Base-by-base conservation (phyloP, 2,329 filamentous ascomycete species). In the Diaporthe ampelina region DNA sequence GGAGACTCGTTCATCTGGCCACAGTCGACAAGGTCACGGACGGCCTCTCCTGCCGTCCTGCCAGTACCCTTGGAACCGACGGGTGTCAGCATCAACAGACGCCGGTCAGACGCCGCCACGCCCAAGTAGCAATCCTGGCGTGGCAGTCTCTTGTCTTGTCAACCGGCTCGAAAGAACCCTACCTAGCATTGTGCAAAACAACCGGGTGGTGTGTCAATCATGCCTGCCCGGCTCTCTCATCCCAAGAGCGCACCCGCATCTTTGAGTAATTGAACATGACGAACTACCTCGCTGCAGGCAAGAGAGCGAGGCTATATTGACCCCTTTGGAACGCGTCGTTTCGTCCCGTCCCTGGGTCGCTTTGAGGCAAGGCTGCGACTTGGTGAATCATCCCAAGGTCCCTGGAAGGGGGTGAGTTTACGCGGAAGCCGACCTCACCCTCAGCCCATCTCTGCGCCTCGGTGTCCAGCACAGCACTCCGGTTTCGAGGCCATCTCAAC, bases 401-500 rank as follows among this genome's bases (percentile, higher is more conserved):
- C 32, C 32, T 21, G 37, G 32, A 54, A 26, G 50, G 45, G 48
- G 45, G 63, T 13, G 29, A 68, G 13, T 40, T 19, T 40, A 54
- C 63, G 63, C 63, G 63, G 63, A 54, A 68, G 63, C 63, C 48
- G 63, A 17, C 63, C 63, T 68, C 52, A 58, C n/a, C 67, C 67
- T 70, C 67, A 43, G 19, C 50, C 40, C 52, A 43, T 70, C 35
- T 70, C 19, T 32, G 11, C 43, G 21, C 52, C 67, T 57, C 50
- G 67, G 67, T 57, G 52, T 40, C 37, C 35, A 70, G 29, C 35
- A 58, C 67, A 32, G 45, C 32, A 17, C 63, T 68, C 63, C 63
- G 63, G 63, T 68, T 68, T 68, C 63, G 63, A 68, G 63, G 45
- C 63, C 63, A 68, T 68, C 63, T 68, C 63, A 68, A 68, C 32